A percentile compares a stretch with the other conserved stretches of the same genome.
Conservation (phyloP, 176 grass and related monocot species). For the Juncus inflexus region DNA sequence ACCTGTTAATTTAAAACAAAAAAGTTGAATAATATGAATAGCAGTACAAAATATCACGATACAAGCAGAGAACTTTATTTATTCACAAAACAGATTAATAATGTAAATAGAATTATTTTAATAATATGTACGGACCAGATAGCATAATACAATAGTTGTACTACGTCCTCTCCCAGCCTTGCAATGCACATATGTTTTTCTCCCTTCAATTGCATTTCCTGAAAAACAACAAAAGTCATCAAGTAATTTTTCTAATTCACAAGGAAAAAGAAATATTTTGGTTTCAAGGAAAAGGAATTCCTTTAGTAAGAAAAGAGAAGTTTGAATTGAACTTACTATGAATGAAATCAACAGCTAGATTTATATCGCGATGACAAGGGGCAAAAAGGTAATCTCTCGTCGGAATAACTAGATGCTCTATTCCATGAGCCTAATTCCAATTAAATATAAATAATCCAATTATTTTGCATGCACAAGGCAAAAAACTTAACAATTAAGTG, state of each 20-base stretch:
- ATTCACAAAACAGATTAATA: not conserved
- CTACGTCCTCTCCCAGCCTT: slow-evolving; percentile 91
- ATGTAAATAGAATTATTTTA: no score
- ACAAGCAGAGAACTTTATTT: not conserved
- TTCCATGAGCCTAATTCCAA: slow-evolving; percentile 43
- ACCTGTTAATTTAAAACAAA: slow-evolving; percentile 34
- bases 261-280: slow-evolving; percentile 1
- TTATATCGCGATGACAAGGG: slow-evolving; percentile 71
- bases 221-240: slow-evolving; percentile 8
- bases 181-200: slow-evolving; percentile 90
- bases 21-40: not conserved
- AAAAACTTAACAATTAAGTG: not conserved
- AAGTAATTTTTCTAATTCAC: not conserved
- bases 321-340: slow-evolving; percentile 55
- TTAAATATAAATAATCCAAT: not conserved
- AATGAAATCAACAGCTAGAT: slow-evolving; percentile 84
- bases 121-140: slow-evolving; percentile 40
- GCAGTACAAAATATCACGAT: not conserved
- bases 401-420: slow-evolving; percentile 85
- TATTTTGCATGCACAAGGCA: no score
- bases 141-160: slow-evolving; percentile 86
- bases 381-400: slow-evolving; percentile 98
- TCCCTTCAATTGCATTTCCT: slow-evolving; percentile 70
- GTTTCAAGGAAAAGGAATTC: not conserved
- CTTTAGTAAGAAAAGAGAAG: not conserved